Evolutionary conservation across 2,329 filamentous ascomycete species (phyloP), one percentile per base, ranked within the genome.

Genomic region (Diaporthe ampelina): DNA sequence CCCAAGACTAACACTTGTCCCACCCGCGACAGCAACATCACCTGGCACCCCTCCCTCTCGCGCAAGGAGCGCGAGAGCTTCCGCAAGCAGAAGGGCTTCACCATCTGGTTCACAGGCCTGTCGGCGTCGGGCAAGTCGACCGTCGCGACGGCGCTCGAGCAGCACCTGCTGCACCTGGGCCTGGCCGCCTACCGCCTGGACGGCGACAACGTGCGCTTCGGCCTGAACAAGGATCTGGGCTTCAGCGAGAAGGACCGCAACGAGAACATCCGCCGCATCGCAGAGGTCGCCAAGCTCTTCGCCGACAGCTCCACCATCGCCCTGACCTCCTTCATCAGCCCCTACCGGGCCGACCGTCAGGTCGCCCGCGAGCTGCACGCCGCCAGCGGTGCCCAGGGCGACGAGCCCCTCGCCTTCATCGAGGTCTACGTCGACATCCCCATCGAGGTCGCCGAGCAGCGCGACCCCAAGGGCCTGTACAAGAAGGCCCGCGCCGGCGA

Each of bases 191-290:
- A 99, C 90, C 92, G 97, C 70, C 92, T 99, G 40, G 97, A 99
- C 85, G 97, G 96, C 81, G 97, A 99, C 90, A 99, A 99, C 86
- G 93, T 99, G 78, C 96, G 97, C 76, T 98, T 98, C 87, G 97
- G 97, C 21, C 90, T 99, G 78, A 99, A 98, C 91, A 97, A 97
- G 86, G 96, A 98, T 87, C 90, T 99, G 15, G 96, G 96, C 21
- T 99, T 98, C 88, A 94, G 91, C 77, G 96, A 98, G 82, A 91
- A 92, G 82, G 95, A 98, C 87, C 92, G 97, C 79, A 97, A 96
- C 83, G 97, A 99, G 89, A 99, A 99, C 87, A 99, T 99, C 82
- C 92, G 97, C 76, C 92, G 97, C 77, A 98, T 99, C 81, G 95
- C 94, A 72, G 96, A 99, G 89, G 95, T 98, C 56, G 95, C 97